Evolutionary conservation across 2,329 filamentous ascomycete species (phyloP), one percentile per base, ranked within the genome.

Genomic region (Didymella pomorum): DNA sequence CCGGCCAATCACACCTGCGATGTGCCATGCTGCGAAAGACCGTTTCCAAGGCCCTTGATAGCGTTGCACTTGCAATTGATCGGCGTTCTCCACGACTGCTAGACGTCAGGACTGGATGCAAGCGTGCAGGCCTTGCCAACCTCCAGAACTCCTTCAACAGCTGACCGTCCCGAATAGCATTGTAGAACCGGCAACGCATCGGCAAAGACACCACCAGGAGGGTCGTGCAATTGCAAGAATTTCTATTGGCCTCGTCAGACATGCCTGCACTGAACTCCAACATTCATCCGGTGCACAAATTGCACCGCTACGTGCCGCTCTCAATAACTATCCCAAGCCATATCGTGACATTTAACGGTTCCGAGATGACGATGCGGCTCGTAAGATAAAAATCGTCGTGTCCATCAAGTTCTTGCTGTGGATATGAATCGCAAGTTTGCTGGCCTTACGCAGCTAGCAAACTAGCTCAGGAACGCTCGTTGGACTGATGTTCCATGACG

Each of bases 101-200:
- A 41, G 25, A 53, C 39, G 50, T 58, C 50, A 53, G 39, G 43
- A 33, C 43, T 25, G 43, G 33, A 14, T 26, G 14, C 25, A 41
- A 28, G 51, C 23, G 43, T 46, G 33, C n/a, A 47, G 33, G 31
- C 51, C 43, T 18, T 45, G 35, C 25, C 10, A 46, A 47, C 14
- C 12, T 33, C 35, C 43, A 48, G 52, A 41, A 47, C 43, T 31
- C 33, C 14, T 12, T 28, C 16, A 25, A 11, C 49, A 53, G 49
- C 31, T 53, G 39, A 41, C 53, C 45, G 14, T 50, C 39, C 28
- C 12, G 43, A 21, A 45, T 44, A 25, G 45, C 23, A 51, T 51
- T 50, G 45, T 37, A 26, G 16, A 46, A 21, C 45, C 51, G 56
- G 56, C 56, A 58, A 46, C 41, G 56, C 41, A 54, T 58, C 56